Percentiles rank a stretch among this genome's conserved stretches.
These are phyloP conservation scores for Colletotrichum sansevieriae DNA, from an alignment of 2,329 filamentous ascomycete genomes.

Conservation along the genomic window DNA sequence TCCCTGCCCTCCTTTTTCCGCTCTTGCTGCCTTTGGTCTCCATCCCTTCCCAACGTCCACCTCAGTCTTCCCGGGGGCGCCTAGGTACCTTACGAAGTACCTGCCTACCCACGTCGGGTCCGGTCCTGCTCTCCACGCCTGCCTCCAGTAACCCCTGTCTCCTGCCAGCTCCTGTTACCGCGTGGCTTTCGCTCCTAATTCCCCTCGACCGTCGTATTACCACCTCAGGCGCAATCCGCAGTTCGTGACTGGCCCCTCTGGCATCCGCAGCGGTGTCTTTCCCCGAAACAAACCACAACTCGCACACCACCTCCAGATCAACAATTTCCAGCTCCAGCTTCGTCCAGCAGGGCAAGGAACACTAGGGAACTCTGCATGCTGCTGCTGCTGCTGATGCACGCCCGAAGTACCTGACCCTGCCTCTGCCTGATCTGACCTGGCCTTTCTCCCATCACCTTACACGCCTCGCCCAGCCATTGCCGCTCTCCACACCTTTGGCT, in stretches of 20 bases:
- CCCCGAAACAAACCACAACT: slow-evolving; percentile 35
- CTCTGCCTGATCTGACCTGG: slow-evolving; percentile 19
- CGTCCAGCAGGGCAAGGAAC: too few relatives aligned
- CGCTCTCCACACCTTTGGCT: slow-evolving; percentile 37
- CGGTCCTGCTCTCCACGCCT: slow-evolving; percentile 5
- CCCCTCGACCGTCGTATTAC: slow-evolving; percentile 21
- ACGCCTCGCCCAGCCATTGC: slow-evolving; percentile 39
- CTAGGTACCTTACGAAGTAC: not conserved
- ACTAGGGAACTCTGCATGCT: not conserved
- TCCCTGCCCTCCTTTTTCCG: not conserved
- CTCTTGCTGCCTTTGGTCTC: slow-evolving; percentile 15
- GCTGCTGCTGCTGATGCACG: not conserved
- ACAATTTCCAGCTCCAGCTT: too few relatives aligned
- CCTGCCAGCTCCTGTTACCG: slow-evolving; percentile 30
- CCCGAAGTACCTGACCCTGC: slow-evolving; percentile 21
- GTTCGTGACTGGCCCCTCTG: slow-evolving; percentile 5
- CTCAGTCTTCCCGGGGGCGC: slow-evolving; percentile 11
- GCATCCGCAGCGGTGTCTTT: slow-evolving; percentile 35
- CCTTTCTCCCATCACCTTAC: slow-evolving; percentile 15
- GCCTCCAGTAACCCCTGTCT: not conserved
- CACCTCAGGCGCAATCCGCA: slow-evolving; percentile 4
- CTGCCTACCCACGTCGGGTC: too few relatives aligned
- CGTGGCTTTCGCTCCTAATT: slow-evolving; percentile 8
- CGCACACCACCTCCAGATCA: slow-evolving; percentile 14
- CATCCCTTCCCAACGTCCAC: not conserved